These are phyloP conservation scores for Turnera subulata DNA, from an alignment of 345 rosid species.

Conservation along the genomic window DNA sequence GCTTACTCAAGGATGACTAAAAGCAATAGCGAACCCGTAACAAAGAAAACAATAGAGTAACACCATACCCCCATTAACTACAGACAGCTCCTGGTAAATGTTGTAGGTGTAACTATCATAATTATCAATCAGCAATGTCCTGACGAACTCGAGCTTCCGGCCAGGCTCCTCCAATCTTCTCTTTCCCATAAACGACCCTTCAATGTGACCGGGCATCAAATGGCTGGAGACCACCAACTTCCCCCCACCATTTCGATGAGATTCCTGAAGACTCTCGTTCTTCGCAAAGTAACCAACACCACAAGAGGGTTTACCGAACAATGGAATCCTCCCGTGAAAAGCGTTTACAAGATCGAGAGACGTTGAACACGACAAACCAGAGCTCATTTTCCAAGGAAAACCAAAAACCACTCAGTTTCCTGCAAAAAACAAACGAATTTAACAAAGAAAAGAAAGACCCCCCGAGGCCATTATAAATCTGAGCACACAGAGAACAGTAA, in stretches of 20 bases:
- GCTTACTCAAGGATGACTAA: too few relatives aligned
- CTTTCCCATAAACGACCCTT: constrained; percentile 46
- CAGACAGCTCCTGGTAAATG: constrained; percentile 76
- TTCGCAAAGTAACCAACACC: constrained; percentile 27
- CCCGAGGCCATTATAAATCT: too few relatives aligned
- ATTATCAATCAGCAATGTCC: constrained; percentile 88
- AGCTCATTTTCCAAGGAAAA: constrained; percentile 30
- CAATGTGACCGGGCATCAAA: constrained; percentile 45
- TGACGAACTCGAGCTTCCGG: constrained; percentile 53
- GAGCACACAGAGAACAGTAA: too few relatives aligned
- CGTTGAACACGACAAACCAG: constrained; percentile 29
- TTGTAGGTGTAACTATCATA: constrained; percentile 96
- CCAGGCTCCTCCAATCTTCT: constrained; percentile 37
- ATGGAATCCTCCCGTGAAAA: constrained; percentile 1
- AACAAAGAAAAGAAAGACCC: too few relatives aligned
- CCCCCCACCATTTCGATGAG: constrained; percentile 23
- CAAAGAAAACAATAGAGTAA: background rate
- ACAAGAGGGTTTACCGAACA: constrained; percentile 26
- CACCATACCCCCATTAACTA: constrained; percentile 73
- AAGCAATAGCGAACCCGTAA: too few relatives aligned
- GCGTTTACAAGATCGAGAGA: constrained; percentile 39
- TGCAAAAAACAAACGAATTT: too few relatives aligned
- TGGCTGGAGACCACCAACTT: constrained; percentile 33
- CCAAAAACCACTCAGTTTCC: too few relatives aligned
- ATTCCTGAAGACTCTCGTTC: constrained; percentile 19